These are phyloP conservation scores for Erucastrum elatum DNA, from an alignment of 345 rosid genomes.

Conservation along the genomic window DNA sequence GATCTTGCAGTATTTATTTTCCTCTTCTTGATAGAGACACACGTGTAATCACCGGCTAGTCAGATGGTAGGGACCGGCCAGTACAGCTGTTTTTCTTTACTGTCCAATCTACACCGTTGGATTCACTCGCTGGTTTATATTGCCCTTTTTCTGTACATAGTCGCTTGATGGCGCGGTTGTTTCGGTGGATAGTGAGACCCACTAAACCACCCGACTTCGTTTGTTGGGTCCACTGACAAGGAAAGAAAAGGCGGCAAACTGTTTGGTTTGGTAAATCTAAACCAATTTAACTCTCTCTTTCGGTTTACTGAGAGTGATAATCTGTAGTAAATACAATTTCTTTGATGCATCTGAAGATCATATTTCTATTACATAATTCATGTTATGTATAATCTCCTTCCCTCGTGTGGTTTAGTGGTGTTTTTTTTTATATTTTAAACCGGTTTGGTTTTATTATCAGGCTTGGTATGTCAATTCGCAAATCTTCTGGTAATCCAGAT, in stretches of 20 bases:
- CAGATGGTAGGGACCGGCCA: not conserved
- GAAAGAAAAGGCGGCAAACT: not conserved
- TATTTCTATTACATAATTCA: not conserved
- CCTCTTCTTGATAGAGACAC: not conserved
- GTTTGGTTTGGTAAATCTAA: slow-evolving; percentile 7
- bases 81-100: not conserved
- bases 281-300: not conserved
- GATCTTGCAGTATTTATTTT: not conserved
- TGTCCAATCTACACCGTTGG: slow-evolving; percentile 27
- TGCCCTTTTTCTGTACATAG: not conserved
- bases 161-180: slow-evolving; percentile 39
- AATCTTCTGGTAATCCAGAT: slow-evolving; percentile 46
- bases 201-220: not conserved
- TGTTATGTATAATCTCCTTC: not conserved
- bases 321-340: not conserved
- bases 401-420: not conserved
- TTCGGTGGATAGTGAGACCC: slow-evolving; percentile 32
- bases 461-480: not conserved
- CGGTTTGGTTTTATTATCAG: not conserved
- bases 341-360: not conserved
- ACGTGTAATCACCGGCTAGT: slow-evolving; percentile 32
- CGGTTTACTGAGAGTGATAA: not conserved
- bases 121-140: slow-evolving; percentile 3
- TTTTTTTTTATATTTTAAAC: not conserved
- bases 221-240: not conserved